These are phyloP conservation scores for Ogataea degrootiae DNA, from an alignment of 805 yeast genomes.

Conservation along the genomic window DNA sequence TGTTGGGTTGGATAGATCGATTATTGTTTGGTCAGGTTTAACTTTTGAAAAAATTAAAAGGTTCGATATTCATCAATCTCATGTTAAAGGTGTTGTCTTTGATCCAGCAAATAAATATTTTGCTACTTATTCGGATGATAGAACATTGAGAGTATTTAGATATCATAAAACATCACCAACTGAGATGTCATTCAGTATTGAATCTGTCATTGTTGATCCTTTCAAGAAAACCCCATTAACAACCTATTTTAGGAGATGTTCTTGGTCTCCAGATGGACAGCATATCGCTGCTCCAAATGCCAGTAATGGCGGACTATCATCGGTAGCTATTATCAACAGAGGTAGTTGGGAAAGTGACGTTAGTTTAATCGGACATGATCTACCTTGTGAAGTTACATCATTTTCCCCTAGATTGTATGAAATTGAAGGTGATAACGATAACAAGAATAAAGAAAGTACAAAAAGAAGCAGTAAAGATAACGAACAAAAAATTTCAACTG, in stretches of 20 bases:
- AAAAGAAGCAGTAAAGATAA: conserved; percentile 15
- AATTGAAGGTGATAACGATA: conserved; percentile 1
- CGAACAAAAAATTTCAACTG: conserved; percentile 42
- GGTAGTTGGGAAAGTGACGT: conserved; percentile 77
- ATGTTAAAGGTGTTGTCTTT: conserved; percentile 93
- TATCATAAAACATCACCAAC: conserved; percentile 64
- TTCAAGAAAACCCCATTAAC: conserved; percentile 86
- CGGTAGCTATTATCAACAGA: conserved; percentile 68
- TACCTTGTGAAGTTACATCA: conserved; percentile 77
- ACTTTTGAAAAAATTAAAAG: conserved; percentile 88
- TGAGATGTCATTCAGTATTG: conserved; percentile 81
- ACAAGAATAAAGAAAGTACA: neutral
- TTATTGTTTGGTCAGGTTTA: conserved; percentile 88
- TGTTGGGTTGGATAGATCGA: conserved; percentile 90
- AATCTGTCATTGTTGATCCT: conserved; percentile 77
- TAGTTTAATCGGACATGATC: conserved; percentile 75
- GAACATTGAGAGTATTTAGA: conserved; percentile 83
- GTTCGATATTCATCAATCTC: conserved; percentile 89
- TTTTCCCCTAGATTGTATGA: conserved; percentile 69
- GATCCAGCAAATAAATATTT: conserved; percentile 98
- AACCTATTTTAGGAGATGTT: conserved; percentile 77
- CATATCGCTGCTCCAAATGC: conserved; percentile 84
- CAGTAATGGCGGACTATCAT: conserved; percentile 74
- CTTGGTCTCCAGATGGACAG: conserved; percentile 93
- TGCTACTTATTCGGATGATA: conserved; percentile 94